These are phyloP conservation scores for Penicillium olsonii DNA, from an alignment of 2,329 filamentous ascomycete genomes.

Conservation along the genomic window DNA sequence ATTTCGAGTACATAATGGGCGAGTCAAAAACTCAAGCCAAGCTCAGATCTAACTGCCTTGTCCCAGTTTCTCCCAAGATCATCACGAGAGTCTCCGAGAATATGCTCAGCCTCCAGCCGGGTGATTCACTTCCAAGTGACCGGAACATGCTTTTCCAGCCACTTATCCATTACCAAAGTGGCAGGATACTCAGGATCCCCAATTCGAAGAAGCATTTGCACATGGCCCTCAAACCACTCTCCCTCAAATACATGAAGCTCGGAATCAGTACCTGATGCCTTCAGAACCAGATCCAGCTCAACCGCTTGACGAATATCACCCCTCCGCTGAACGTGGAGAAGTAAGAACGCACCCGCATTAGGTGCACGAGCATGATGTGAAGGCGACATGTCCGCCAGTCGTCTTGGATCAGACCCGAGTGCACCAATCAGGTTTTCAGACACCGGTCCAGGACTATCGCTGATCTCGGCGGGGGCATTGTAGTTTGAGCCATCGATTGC, in stretches of 20 bases:
- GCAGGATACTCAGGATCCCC: constrained; percentile 3
- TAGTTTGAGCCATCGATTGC: constrained; percentile 8
- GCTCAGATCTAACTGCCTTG: no score
- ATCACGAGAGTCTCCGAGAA: no score
- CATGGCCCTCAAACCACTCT: background rate
- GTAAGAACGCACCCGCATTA: constrained; percentile 3
- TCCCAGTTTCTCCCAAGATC: no score
- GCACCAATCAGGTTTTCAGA: background rate
- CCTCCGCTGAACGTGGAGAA: constrained; percentile 1
- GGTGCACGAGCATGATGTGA: background rate
- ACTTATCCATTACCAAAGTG: constrained; percentile 3
- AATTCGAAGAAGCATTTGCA: constrained; percentile 1
- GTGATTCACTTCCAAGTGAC: background rate
- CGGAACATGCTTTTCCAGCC: constrained; percentile 2
- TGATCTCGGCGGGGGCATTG: constrained; percentile 7
- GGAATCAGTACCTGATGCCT: background rate
- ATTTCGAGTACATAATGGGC: no score
- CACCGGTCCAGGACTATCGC: background rate
- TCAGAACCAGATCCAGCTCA: background rate
- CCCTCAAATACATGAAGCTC: background rate
- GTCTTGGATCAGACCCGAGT: background rate
- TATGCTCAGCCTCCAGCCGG: no score
- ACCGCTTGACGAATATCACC: constrained; percentile 7
- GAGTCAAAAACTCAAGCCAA: no score
- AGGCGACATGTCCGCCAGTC: background rate